Base-by-base conservation (phyloP, 2,329 filamentous ascomycete genomes). In the Fusarium sp. region DNA sequence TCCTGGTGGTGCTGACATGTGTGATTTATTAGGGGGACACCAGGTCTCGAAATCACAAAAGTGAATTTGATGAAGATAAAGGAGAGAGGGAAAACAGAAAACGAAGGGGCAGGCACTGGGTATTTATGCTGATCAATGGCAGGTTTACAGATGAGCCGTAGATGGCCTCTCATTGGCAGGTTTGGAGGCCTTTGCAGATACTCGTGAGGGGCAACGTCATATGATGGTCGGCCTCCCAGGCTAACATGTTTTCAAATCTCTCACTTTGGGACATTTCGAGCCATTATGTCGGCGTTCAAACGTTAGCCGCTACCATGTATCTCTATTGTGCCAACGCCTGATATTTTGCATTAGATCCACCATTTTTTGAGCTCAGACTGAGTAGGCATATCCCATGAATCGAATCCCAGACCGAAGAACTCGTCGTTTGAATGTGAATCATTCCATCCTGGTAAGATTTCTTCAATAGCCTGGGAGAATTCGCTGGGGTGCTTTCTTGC, bases 171-270 rank as follows among this genome's bases (percentile, higher is more conserved):
- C 16, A 70, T 70, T 70, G 68, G 68, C n/a, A 52, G 55, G 31
- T 44, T 57, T 54, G 62, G 68, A 70, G 51, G 49, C 61, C 66
- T 52, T 52, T 37, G 67, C 61, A 70, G 33, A 51, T 66, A 10
- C 27, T 52, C 23, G 39, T 48, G 49, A 70, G 35, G 66, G 52
- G 45, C 33, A 38, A 25, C 27, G 61, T 60, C 55, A 66, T 51
- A 25, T 54, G 38, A 44, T 51, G 51, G 63, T 16, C 48, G 69
- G 67, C 69, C 69, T 67, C 66, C 46, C 44, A 45, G 21, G 11
- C 25, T 45, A 37, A 42, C 41, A 38, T 15, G 31, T 16, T 16
- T 60, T 19, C 3, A 51, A 25, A 23, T 21, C 25, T 37, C 33
- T 27, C 46, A 41, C 15, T 14, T 19, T 4, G 37, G 16, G 6